phyloP scores from a whole-genome alignment of 345 rosid genomes.

The rapeseed (Brassica napus) region DNA sequence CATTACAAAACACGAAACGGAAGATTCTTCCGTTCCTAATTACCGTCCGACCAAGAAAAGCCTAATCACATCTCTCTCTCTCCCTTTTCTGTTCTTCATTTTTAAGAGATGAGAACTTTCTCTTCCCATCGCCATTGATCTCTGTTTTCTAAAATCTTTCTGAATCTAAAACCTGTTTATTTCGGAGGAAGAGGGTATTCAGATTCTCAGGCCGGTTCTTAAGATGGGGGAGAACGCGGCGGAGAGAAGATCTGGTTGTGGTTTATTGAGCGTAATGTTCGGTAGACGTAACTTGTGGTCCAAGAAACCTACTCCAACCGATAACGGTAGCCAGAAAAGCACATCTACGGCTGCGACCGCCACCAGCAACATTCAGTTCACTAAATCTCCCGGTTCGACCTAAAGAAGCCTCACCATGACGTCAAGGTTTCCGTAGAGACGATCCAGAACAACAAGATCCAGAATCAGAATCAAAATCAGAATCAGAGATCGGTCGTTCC shows the following conservation, averaged over 20 bases:
- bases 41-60: conserved; percentile 30
- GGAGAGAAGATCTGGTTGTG: conserved; percentile 64
- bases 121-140: conserved; percentile 21
- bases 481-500: conserved; percentile 37
- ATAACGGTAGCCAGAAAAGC: conserved; percentile 45
- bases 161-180: neutral
- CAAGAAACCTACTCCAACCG: conserved; percentile 45
- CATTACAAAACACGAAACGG: conserved; percentile 36
- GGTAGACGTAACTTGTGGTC: conserved; percentile 62
- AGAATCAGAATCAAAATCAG: neutral
- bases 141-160: neutral
- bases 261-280: conserved; percentile 62
- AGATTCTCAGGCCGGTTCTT: conserved; percentile 28
- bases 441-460: conserved; percentile 19
- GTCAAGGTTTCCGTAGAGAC: conserved; percentile 37
- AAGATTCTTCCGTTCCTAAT: conserved; percentile 35
- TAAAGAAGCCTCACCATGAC: conserved; percentile 55
- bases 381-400: conserved; percentile 45
- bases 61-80: conserved; percentile 18
- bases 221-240: conserved; percentile 44
- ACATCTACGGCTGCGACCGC: conserved; percentile 42
- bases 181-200: conserved; percentile 5
- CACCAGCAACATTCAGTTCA: conserved; percentile 39
- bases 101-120: conserved; percentile 24
- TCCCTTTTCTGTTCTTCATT: conserved; percentile 17